These are phyloP conservation scores for Starmerella vitae DNA, from an alignment of 805 yeast species.

Conservation along the genomic window DNA sequence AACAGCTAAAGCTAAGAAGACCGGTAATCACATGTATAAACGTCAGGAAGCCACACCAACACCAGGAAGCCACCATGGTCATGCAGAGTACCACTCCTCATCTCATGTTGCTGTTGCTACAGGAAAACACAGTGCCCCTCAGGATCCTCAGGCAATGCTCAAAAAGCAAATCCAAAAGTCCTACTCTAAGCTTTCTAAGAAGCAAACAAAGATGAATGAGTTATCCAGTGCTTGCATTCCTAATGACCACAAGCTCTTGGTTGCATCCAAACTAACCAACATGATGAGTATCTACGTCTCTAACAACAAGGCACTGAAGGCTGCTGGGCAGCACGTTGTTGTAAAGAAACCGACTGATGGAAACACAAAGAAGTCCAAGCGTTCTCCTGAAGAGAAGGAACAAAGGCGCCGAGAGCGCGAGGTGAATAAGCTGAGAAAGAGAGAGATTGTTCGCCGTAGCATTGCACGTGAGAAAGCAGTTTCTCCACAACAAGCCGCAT, in stretches of 20 bases:
- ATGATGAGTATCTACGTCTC: constrained; percentile 2
- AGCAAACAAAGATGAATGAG: constrained; percentile 8
- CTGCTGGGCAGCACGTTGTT: constrained; percentile 5
- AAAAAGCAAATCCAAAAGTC: constrained; percentile 1
- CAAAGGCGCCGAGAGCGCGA: background rate
- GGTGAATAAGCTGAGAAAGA: background rate
- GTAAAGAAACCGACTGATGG: background rate
- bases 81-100: background rate
- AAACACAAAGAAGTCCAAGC: background rate
- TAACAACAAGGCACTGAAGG: constrained; percentile 5
- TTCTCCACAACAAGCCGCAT: constrained; percentile 6
- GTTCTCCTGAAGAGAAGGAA: background rate
- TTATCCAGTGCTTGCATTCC: constrained; percentile 8
- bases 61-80: background rate
- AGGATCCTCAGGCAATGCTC: background rate
- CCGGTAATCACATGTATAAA: background rate
- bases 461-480: background rate
- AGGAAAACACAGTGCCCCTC: background rate
- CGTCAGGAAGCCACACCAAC: background rate
- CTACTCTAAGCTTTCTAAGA: constrained; percentile 1
- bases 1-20: background rate
- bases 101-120: background rate
- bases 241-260: constrained; percentile 3
- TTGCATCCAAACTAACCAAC: constrained; percentile 1
- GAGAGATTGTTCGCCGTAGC: constrained; percentile 1